Base-by-base conservation (phyloP, 2,329 filamentous ascomycete genomes). In the Ascochyta rabiei region DNA sequence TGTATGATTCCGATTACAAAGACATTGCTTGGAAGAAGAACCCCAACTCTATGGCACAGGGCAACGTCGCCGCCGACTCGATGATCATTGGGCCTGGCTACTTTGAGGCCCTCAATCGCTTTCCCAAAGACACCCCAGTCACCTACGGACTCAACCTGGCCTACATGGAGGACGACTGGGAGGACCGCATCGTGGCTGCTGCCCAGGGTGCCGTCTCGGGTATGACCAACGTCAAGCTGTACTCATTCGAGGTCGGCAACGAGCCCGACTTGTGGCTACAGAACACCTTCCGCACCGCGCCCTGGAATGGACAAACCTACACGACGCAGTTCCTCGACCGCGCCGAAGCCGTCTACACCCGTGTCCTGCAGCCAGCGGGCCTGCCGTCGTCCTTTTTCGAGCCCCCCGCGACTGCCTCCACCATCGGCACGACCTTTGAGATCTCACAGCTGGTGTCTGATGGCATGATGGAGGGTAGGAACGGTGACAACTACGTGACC, bases 121-220 rank as follows among this genome's bases (percentile, higher is more conserved):
- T 82, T 35, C 80, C 80, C n/a, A 71, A 72, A 41, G 78, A 77
- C 46, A 82, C 80, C 1, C 79, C 79, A 4, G 68, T 83, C 38
- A 82, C 80, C 2, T 81, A 76, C 67, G 80, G 80, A 2, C 64
- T 82, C 54, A 82, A 82, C 60, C 61, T 82, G 59, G 80, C 79
- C 1, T 82, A 82, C 59, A 60, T 75, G 43, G 73, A 72, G 40
- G 61, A 67, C 8, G 79, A 82, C 60, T 81, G 77, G 59, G 64
- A 74, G 43, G 72, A 79, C 12, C 71, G 71, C 42, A 79, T 82
- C 45, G 72, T 75, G 30, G 63, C 64, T 30, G 73, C 76, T 66
- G 80, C 81, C 13, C 56, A 72, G 56, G 76, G 68, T 21, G 75
- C 73, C 16, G 59, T 77, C 6, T 60, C 71, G 18, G 66, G 68